A percentile compares a stretch with the other conserved stretches of the same genome.
phyloP scores from a whole-genome alignment of 2,329 filamentous ascomycete genomes.

The Alternaria viburni region DNA sequence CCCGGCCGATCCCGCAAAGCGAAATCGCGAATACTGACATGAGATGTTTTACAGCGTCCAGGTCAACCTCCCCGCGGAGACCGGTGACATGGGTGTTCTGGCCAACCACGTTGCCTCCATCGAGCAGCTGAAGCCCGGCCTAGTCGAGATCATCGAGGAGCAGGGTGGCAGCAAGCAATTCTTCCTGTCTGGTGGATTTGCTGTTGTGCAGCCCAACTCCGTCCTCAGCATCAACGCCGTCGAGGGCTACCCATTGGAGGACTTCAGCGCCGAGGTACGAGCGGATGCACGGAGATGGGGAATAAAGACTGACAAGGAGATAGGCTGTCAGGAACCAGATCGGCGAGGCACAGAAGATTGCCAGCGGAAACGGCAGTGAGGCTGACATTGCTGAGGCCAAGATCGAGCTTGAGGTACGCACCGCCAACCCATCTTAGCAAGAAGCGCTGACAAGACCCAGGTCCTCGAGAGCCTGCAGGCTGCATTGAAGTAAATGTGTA shows the following conservation, averaged over 20 bases:
- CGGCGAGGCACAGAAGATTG: slow-evolving; percentile 94
- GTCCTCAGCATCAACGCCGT: slow-evolving; percentile 97
- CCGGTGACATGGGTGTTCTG: slow-evolving; percentile 98
- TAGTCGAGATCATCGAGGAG: slow-evolving; percentile 96
- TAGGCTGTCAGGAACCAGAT: slow-evolving; percentile 86
- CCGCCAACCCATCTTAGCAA: slow-evolving; percentile 8
- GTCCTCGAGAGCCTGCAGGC: slow-evolving; percentile 84
- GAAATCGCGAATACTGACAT: slow-evolving; percentile 40
- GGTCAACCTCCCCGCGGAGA: slow-evolving; percentile 98
- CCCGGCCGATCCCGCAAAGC: slow-evolving; percentile 31
- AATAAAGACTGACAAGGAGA: slow-evolving; percentile 20
- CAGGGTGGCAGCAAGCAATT: slow-evolving; percentile 90
- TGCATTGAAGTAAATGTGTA: slow-evolving; percentile 75
- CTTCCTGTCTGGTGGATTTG: slow-evolving; percentile 98
- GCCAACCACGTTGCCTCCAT: slow-evolving; percentile 99
- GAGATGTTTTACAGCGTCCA: slow-evolving; percentile 70
- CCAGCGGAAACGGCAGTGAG: slow-evolving; percentile 87
- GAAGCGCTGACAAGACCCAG: slow-evolving; percentile 57
- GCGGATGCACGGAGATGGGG: background rate
- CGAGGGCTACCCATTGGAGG: slow-evolving; percentile 91
- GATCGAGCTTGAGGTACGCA: slow-evolving; percentile 92
- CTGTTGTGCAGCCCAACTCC: slow-evolving; percentile 94
- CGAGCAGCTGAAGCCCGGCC: slow-evolving; percentile 96
- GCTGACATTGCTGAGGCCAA: slow-evolving; percentile 98
- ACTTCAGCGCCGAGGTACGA: slow-evolving; percentile 84